A percentile compares a stretch with the other conserved stretches of the same genome.
These are phyloP conservation scores for Calocybe indica DNA, from an alignment of 768 basidiomycete genomes.

Conservation along the genomic window DNA sequence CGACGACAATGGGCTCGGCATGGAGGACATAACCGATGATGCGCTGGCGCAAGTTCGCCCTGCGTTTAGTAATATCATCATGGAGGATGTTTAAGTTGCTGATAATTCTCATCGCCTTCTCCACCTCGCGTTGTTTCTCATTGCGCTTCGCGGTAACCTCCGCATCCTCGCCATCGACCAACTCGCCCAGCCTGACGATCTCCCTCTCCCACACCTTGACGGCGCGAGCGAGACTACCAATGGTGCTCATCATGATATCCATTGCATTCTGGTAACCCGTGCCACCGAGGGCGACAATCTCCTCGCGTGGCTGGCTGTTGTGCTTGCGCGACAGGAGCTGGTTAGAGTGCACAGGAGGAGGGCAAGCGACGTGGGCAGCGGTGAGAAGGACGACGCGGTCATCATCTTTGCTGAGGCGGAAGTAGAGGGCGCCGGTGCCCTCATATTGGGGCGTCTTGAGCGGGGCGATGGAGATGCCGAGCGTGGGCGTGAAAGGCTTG, in stretches of 20 bases:
- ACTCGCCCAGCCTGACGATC: constrained; percentile 14
- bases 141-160: constrained; percentile 9
- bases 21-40: constrained; percentile 27
- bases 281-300: constrained; percentile 16
- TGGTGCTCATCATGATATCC: too few species aligned
- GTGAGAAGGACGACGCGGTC: constrained; percentile 23
- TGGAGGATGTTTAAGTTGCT: constrained; percentile 19
- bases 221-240: too few species aligned
- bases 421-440: constrained; percentile 30
- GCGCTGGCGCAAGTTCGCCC: constrained; percentile 16
- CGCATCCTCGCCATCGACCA: background rate
- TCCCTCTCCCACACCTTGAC: constrained; percentile 15
- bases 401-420: constrained; percentile 17
- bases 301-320: constrained; percentile 17
- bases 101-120: constrained; percentile 17
- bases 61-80: constrained; percentile 17
- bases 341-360: constrained; percentile 20
- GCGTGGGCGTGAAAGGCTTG: constrained; percentile 27
- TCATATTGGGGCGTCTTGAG: constrained; percentile 22
- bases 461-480: constrained; percentile 29
- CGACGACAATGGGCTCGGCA: constrained; percentile 19
- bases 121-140: constrained; percentile 14
- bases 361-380: constrained; percentile 26
- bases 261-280: too few species aligned
- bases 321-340: constrained; percentile 11